Base-by-base conservation (phyloP, 1,284 basidiomycete genomes). In the Laetiporus sulphureus region DNA sequence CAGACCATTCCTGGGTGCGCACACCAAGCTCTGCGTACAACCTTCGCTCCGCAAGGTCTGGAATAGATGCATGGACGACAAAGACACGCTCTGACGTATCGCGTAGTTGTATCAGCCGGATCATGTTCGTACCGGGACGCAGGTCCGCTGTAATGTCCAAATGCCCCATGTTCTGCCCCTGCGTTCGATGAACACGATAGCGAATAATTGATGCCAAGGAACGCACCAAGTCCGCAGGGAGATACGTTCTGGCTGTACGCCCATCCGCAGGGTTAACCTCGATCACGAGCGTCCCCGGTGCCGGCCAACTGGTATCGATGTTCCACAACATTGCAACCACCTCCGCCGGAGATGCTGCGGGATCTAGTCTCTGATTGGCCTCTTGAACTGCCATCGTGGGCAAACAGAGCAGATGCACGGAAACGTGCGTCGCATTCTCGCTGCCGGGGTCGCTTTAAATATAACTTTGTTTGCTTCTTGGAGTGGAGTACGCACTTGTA, bases 231-330 rank as follows among this genome's bases (percentile, higher is more conserved):
- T 66, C 49, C 20, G 54, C 25, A 22, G 70, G 65, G 44, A 53
- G 25, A 52, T 51, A 54, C 20, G 45, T 32, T 33, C 25, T 37
- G 66, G 52, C 62, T 61, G 38, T 67, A 4, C 52, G 60, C 44
- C 53, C 57, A 20, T 58, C 58, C 48, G 50, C 7, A 43, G 43
- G 13, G 47, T 76, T 74, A 30, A 75, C 48, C 37, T 67, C 57
- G 13, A 78, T 54, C 18, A 77, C 58, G 19, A 78, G 58, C 36
- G 65, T 59, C 6, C 73, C 73, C 32, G 55, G 51, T 4, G 50
- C 33, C 20, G 77, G 77, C 77, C 77, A 79, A 31, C 52, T 47
- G n/a, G 66, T 63, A 44, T 57, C 42, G 6, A 71, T 53, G 8
- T 51, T 45, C 41, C 59, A 55, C 15, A 73, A 42, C 19, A 58